Evolutionary conservation across 441 rosid genomes (phyloP).

Genomic region (Euphorbia schlechtendalii): DNA sequence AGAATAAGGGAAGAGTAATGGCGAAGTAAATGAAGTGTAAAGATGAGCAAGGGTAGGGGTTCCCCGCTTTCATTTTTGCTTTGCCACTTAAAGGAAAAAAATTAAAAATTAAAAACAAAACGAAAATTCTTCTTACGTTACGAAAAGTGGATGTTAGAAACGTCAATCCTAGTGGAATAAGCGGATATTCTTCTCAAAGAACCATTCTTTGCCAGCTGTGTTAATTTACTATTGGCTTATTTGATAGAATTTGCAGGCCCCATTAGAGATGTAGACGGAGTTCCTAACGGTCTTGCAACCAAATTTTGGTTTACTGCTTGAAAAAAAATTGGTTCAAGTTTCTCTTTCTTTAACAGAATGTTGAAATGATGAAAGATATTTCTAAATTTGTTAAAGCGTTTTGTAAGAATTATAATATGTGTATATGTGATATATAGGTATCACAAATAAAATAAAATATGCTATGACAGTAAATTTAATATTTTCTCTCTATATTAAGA

Average conservation of each 20-base stretch:
- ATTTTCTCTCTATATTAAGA: too few species aligned
- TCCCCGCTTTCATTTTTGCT: constrained; percentile 49
- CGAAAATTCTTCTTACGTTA: background rate
- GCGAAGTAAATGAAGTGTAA: constrained; percentile 10
- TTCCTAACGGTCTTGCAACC: constrained; percentile 24
- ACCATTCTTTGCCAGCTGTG: constrained; percentile 27
- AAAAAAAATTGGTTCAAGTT: too few species aligned
- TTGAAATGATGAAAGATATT: too few species aligned
- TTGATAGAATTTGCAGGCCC: constrained; percentile 21
- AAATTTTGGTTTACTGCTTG: background rate
- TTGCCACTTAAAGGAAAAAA: constrained; percentile 27
- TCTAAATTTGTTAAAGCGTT: too few species aligned
- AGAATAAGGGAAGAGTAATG: constrained; percentile 13
- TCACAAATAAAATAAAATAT: too few species aligned
- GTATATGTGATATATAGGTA: too few species aligned
- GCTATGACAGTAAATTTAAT: too few species aligned
- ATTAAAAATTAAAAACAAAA: background rate
- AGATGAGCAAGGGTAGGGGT: constrained; percentile 23
- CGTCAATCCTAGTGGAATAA: background rate
- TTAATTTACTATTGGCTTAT: constrained; percentile 6
- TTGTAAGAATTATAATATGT: too few species aligned
- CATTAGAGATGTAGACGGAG: constrained; percentile 22
- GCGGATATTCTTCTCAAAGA: constrained; percentile 21
- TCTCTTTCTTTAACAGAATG: too few species aligned
- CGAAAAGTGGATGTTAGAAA: background rate